These are phyloP conservation scores for Urtica urens DNA, from an alignment of 306 rosid species.

Conservation along the genomic window DNA sequence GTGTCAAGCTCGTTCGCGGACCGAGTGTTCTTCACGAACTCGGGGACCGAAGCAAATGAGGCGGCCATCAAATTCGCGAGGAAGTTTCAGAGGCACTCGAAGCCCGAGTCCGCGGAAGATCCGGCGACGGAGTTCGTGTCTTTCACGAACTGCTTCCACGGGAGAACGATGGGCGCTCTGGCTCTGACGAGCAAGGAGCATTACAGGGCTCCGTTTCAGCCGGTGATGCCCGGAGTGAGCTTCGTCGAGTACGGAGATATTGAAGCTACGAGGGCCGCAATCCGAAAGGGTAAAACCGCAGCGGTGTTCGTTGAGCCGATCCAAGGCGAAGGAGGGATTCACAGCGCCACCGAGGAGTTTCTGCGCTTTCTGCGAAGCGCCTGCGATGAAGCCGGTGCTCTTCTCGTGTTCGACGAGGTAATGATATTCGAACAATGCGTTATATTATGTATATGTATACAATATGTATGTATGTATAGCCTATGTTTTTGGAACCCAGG, in stretches of 20 bases:
- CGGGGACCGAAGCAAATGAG: constrained; percentile 95
- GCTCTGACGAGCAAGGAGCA: constrained; percentile 93
- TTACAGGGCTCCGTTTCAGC: constrained; percentile 80
- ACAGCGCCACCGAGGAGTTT: constrained; percentile 80
- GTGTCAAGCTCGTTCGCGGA: constrained; percentile 73
- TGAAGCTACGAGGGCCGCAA: constrained; percentile 47
- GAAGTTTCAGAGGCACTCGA: constrained; percentile 54
- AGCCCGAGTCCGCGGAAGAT: constrained; percentile 34
- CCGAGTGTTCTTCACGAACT: constrained; percentile 72
- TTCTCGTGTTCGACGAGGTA: constrained; percentile 91
- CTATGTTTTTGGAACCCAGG: too few relatives aligned
- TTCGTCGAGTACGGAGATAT: constrained; percentile 73
- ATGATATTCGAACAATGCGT: too few relatives aligned
- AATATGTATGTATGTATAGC: too few relatives aligned
- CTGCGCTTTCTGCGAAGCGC: constrained; percentile 52
- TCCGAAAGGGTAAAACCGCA: constrained; percentile 54
- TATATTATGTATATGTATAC: too few relatives aligned
- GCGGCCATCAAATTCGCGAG: constrained; percentile 92
- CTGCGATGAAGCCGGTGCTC: constrained; percentile 72
- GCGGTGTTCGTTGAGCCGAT: constrained; percentile 91
- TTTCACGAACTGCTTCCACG: constrained; percentile 78
- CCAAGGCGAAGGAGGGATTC: constrained; percentile 94
- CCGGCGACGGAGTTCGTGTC: constrained; percentile 64
- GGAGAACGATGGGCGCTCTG: constrained; percentile 89
- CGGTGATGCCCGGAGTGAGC: constrained; percentile 92